Conservation (phyloP, 305 asterid species). For the Rubia occidens region DNA sequence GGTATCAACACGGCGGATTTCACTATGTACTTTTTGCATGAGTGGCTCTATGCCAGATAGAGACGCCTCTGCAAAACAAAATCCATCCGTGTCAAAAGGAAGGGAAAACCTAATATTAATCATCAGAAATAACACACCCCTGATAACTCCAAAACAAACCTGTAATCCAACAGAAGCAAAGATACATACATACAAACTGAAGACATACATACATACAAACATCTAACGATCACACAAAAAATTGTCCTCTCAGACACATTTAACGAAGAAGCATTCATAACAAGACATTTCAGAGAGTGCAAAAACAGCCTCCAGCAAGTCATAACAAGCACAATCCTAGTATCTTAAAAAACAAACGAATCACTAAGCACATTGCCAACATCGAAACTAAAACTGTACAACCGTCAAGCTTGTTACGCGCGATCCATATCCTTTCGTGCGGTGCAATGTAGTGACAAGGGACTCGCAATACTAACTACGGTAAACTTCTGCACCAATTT, state of each 20-base stretch:
- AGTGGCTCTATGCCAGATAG: conserved; percentile 97
- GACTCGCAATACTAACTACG: background rate
- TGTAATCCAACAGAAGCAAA: background rate
- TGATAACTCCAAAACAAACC: background rate
- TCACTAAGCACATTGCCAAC: background rate
- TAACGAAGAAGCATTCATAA: background rate
- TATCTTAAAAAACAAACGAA: background rate
- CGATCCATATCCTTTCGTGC: background rate
- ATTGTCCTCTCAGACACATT: background rate
- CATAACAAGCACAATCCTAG: background rate
- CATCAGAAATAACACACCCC: background rate
- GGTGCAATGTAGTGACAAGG: background rate
- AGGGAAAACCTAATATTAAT: background rate
- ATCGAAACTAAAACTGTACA: background rate
- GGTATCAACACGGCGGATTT: conserved; percentile 84
- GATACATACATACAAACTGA: conserved; percentile 1
- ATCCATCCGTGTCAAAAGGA: conserved; percentile 17
- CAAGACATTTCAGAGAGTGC: background rate
- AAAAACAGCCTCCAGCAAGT: background rate
- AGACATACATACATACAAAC: background rate
- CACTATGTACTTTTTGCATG: conserved; percentile 90
- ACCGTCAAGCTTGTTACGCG: background rate
- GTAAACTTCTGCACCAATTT: background rate
- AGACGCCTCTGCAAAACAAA: conserved; percentile 64
- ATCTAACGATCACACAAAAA: background rate